These are phyloP conservation scores for Raffaelea albimanens DNA, from an alignment of 2,329 filamentous ascomycete genomes.

Conservation along the genomic window DNA sequence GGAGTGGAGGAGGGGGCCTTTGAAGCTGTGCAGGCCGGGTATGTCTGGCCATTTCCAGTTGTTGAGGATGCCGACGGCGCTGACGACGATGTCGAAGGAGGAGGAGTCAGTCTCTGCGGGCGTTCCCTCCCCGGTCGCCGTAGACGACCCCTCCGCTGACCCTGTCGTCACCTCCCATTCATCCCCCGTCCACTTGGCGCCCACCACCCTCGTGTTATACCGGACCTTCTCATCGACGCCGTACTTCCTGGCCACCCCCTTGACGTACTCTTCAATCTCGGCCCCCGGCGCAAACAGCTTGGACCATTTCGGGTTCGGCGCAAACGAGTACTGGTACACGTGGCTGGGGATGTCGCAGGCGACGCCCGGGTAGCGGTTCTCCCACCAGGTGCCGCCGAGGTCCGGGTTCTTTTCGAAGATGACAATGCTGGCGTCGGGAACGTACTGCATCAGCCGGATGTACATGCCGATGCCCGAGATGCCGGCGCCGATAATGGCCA, in stretches of 20 bases:
- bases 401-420: conserved; percentile 3
- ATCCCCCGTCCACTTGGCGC: conserved; percentile 4
- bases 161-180: conserved; percentile 17
- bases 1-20: conserved; percentile 4
- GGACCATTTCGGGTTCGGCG: conserved; percentile 10
- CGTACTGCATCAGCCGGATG: conserved; percentile 11
- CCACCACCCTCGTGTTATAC: background rate
- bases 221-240: conserved; percentile 3
- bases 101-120: no score
- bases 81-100: conserved; percentile 9
- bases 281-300: conserved; percentile 11
- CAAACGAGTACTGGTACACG: conserved; percentile 12
- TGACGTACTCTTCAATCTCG: conserved; percentile 13
- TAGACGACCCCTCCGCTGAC: conserved; percentile 27
- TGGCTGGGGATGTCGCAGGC: conserved; percentile 14
- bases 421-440: conserved; percentile 7
- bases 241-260: background rate
- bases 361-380: conserved; percentile 11
- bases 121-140: conserved; percentile 15
- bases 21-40: conserved; percentile 1
- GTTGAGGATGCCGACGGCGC: conserved; percentile 3
- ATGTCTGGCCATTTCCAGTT: conserved; percentile 1
- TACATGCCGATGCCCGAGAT: conserved; percentile 31
- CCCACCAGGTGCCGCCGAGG: conserved; percentile 4
- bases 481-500: conserved; percentile 33